These are phyloP conservation scores for Hypericum androsaemum DNA, from an alignment of 345 rosid genomes.

Conservation along the genomic window DNA sequence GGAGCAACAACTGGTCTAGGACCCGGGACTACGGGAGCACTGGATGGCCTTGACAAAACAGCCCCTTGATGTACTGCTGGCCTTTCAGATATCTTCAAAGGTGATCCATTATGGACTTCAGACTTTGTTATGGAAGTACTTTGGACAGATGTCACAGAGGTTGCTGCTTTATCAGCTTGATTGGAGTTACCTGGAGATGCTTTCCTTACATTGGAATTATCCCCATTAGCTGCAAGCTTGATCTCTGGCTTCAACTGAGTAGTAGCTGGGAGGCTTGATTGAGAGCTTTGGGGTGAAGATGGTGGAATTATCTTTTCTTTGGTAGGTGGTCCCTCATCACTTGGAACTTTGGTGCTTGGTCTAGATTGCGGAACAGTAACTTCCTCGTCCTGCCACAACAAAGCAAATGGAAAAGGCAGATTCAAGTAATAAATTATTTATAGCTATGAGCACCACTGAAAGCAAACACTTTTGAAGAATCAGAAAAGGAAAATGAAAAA, in stretches of 20 bases:
- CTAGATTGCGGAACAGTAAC: conserved; percentile 29
- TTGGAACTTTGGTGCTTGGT: conserved; percentile 21
- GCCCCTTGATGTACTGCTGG: conserved; percentile 31
- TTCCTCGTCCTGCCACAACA: conserved; percentile 27
- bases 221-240: conserved; percentile 28
- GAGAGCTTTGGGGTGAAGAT: conserved; percentile 44
- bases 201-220: conserved; percentile 30
- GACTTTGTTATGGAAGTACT: conserved; percentile 23
- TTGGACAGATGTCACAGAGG: conserved; percentile 25
- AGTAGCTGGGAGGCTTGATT: conserved; percentile 17
- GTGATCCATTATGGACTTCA: conserved; percentile 35
- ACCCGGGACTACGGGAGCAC: conserved; percentile 72
- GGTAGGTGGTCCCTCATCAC: conserved; percentile 42
- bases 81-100: conserved; percentile 37
- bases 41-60: conserved; percentile 72
- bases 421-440: background rate
- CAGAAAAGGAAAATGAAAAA: too few species aligned
- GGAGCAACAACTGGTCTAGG: conserved; percentile 37
- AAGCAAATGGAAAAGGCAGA: conserved; percentile 5
- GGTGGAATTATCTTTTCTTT: conserved; percentile 48
- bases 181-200: conserved; percentile 29
- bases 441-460: background rate
- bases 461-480: background rate
- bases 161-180: conserved; percentile 32
- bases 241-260: conserved; percentile 38